A percentile compares a stretch with the other conserved stretches of the same genome.
Conservation (phyloP, 2,329 filamentous ascomycete genomes). For the Alternaria metachromatica region DNA sequence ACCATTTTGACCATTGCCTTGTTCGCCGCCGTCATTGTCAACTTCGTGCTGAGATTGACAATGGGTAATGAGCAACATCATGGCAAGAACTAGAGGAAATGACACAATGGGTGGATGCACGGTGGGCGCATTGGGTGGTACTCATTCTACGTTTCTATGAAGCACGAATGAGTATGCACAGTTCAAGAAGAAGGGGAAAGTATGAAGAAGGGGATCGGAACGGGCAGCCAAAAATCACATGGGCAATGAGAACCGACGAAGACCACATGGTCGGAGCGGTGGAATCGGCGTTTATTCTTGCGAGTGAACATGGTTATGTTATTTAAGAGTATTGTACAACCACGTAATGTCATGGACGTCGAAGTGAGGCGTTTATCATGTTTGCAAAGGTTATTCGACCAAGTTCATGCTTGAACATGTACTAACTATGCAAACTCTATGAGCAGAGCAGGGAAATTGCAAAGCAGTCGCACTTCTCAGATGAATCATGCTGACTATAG, state of each 20-base stretch:
- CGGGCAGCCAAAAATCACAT: background rate
- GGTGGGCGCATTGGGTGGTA: background rate
- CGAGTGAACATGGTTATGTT: background rate
- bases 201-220: background rate
- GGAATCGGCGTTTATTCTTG: background rate
- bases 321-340: background rate
- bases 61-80: slow-evolving; percentile 24
- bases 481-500: background rate
- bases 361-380: background rate
- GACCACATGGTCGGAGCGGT: background rate
- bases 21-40: slow-evolving; percentile 88
- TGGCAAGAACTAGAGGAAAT: slow-evolving; percentile 9
- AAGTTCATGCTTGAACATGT: background rate
- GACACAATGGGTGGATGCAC: background rate
- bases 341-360: background rate
- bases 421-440: background rate
- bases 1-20: slow-evolving; percentile 88
- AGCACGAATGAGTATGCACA: background rate
- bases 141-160: background rate
- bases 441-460: background rate
- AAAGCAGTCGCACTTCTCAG: background rate
- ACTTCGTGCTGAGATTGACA: slow-evolving; percentile 75
- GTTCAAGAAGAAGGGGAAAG: background rate
- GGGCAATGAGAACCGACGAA: background rate
- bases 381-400: background rate